Evolutionary conservation across 108 stramenopile genomes (phyloP).

Genomic region (Conticribra weissflogii): DNA sequence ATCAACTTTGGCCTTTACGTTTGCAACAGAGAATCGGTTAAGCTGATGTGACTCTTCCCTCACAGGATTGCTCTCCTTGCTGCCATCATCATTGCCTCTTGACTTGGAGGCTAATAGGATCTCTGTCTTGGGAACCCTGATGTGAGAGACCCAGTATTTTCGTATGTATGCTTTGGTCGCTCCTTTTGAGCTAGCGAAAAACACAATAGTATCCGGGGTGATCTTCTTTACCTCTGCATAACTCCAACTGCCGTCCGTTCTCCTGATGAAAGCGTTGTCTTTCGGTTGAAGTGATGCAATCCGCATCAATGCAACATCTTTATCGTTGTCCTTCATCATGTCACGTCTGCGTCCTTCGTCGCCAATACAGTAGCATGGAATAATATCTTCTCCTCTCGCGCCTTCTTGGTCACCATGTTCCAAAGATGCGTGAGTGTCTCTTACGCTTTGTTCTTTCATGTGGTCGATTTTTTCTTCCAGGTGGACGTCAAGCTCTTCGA

Average conservation of each 20-base stretch:
- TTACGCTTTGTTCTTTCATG: neutral
- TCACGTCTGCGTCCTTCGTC: slow-evolving; percentile 23
- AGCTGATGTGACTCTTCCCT: neutral
- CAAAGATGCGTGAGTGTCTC: neutral
- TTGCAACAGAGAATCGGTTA: neutral
- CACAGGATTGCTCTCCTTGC: neutral
- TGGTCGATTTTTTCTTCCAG: neutral
- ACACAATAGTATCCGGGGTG: slow-evolving; percentile 4
- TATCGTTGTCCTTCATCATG: slow-evolving; percentile 33
- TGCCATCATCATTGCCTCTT: neutral
- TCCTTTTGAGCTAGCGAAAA: slow-evolving; percentile 16
- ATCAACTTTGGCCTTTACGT: neutral
- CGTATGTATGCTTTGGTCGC: slow-evolving; percentile 17
- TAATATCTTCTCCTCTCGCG: neutral
- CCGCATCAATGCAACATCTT: slow-evolving; percentile 15
- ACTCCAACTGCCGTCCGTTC: slow-evolving; percentile 26
- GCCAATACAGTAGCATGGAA: slow-evolving; percentile 16
- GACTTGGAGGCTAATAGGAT: neutral
- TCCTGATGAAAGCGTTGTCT: slow-evolving; percentile 14
- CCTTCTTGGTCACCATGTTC: neutral
- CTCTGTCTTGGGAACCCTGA: slow-evolving; percentile 8
- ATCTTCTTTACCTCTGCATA: slow-evolving; percentile 17
- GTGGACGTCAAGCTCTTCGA: neutral
- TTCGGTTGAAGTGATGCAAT: slow-evolving; percentile 19
- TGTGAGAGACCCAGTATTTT: slow-evolving; percentile 21